Evolutionary conservation across 2,329 filamentous ascomycete species (phyloP), one percentile per base, ranked within the genome.

Genomic region (Colletotrichum filicis): DNA sequence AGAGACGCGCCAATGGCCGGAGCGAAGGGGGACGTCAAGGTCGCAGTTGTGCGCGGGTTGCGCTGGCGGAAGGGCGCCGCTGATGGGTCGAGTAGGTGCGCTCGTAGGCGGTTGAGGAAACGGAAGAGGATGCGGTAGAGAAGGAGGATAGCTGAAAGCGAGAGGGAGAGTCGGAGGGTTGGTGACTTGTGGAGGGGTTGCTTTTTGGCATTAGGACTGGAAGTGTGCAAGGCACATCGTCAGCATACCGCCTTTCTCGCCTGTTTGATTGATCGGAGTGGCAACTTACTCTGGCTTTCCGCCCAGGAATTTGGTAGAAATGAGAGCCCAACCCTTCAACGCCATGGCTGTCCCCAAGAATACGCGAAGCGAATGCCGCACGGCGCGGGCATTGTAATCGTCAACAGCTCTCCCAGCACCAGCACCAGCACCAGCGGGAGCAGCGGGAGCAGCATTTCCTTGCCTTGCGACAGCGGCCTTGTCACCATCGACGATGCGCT

Each of bases 1-100:
- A 98, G 83, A 77, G 94, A 95, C 6, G 96, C 95, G 12, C 96
- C 97, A n/a, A 98, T 88, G 2, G 95, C 95, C 1, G 96, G 96
- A 1, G 96, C 94, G 80, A 95, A 93, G 11, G 89, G 88, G 2
- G 95, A 97, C 0, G 95, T 98, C 70, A 99, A 87, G 0, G 93
- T 90, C 24, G 87, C 87, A 0, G 94, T 89, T 14, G 95, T 90
- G 22, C 90, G 90, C 0, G 95, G 95, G 78, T 98, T 98, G 66
- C 96, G 92, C 70, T 88, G 86, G 16, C 95, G 90, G 83, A 98
- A 98, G 0, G 94, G 92, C 67, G 90, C 89, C 1, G 95, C 95
- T 69, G 94, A 90, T n/a, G 94, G 90, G 46, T 93, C 92, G 55
- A 97, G 90, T 4, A 99, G 87, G 75, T 95, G 94, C 1, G 89